phyloP scores from a whole-genome alignment of 805 yeast genomes.

The Komagataella mondaviorum region DNA sequence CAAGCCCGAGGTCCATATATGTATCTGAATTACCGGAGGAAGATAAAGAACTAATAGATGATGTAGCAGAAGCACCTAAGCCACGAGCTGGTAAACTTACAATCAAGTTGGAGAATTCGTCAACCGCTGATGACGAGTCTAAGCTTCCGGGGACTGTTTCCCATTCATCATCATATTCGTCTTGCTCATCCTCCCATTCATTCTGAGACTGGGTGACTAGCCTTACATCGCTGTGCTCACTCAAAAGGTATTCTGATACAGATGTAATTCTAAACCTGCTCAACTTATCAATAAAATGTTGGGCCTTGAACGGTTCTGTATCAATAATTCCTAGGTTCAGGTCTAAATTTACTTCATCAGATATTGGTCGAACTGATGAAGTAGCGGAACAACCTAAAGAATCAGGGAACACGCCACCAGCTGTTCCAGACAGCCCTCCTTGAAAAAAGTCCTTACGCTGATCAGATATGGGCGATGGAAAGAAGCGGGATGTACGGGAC shows the following conservation, averaged over 20 bases:
- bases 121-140: not conserved
- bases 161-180: not conserved
- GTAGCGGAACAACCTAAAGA: not conserved
- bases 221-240: not conserved
- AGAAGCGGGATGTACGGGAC: constrained; percentile 18
- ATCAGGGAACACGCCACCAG: not conserved
- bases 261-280: not conserved
- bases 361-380: not conserved
- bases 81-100: not conserved
- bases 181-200: not conserved
- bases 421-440: constrained; percentile 3
- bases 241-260: not conserved
- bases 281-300: not conserved
- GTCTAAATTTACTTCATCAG: not conserved
- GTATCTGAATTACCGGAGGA: not conserved
- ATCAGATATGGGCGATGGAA: constrained; percentile 18
- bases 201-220: not conserved
- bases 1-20: not conserved
- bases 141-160: not conserved
- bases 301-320: not conserved
- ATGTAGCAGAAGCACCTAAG: not conserved
- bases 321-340: not conserved
- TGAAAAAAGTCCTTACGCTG: constrained; percentile 4
- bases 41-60: not conserved
- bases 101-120: not conserved